Percentiles rank a stretch among this genome's conserved stretches.
Conservation (phyloP, 1,284 basidiomycete genomes). For the Lentinula novae-zelandiae region DNA sequence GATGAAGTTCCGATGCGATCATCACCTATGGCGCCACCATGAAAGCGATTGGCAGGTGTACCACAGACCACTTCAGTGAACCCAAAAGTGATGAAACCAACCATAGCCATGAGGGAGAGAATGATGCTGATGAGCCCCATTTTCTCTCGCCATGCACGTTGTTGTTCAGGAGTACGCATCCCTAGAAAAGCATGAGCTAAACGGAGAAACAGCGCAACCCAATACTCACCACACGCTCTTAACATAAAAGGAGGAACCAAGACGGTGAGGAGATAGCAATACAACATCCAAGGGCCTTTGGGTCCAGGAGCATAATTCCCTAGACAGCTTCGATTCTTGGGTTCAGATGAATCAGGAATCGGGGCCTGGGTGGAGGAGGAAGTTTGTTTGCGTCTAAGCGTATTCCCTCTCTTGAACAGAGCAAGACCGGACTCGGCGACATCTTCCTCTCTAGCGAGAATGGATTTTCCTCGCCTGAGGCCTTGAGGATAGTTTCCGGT, state of each 20-base stretch:
- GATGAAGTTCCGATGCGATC: constrained; percentile 69
- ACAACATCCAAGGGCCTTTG: constrained; percentile 93
- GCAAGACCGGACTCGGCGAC: constrained; percentile 82
- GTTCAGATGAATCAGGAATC: constrained; percentile 32
- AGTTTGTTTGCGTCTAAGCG: constrained; percentile 66
- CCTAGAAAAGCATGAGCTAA: constrained; percentile 36
- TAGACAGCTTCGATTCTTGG: constrained; percentile 54
- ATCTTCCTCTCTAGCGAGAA: constrained; percentile 85
- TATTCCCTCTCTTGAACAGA: constrained; percentile 80
- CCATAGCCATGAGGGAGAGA: constrained; percentile 78
- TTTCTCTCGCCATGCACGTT: constrained; percentile 98
- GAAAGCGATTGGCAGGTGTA: constrained; percentile 76
- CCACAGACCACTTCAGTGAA: constrained; percentile 96
- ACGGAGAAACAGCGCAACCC: constrained; percentile 2
- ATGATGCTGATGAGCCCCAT: constrained; percentile 91
- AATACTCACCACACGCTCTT: constrained; percentile 56
- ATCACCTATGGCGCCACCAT: constrained; percentile 73
- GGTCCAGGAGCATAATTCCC: constrained; percentile 81
- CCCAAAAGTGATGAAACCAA: constrained; percentile 99
- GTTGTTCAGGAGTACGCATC: constrained; percentile 88
- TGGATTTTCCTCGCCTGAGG: constrained; percentile 81
- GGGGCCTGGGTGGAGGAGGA: constrained; percentile 35
- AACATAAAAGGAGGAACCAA: constrained; percentile 79
- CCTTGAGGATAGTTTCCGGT: constrained; percentile 82
- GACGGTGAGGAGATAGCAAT: constrained; percentile 86